Conservation (phyloP, 1,284 basidiomycete genomes). For the Malassezia pachydermatis region DNA sequence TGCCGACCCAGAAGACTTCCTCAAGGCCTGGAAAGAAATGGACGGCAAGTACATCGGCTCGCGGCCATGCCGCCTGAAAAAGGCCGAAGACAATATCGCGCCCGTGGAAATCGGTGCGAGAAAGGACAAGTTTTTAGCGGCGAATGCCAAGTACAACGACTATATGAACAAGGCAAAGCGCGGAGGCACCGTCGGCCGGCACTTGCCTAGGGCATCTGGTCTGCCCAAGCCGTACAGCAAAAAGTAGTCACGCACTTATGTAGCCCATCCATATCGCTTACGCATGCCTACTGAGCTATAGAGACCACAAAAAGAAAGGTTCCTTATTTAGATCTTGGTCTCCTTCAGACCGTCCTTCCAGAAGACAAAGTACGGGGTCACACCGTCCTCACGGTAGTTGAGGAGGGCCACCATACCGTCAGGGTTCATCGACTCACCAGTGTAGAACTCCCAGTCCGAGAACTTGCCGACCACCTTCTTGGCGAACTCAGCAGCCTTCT, state of each 20-base stretch:
- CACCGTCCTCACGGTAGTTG: slow-evolving; percentile 54
- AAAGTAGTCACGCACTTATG: slow-evolving; percentile 14
- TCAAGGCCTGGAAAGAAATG: slow-evolving; percentile 99
- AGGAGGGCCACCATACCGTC: slow-evolving; percentile 49
- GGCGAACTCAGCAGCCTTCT: slow-evolving; percentile 56
- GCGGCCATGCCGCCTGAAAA: slow-evolving; percentile 42
- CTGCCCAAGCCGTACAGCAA: slow-evolving; percentile 24
- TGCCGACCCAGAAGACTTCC: slow-evolving; percentile 93
- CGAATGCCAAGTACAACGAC: slow-evolving; percentile 31
- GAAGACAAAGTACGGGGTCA: slow-evolving; percentile 57
- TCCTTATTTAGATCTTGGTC: slow-evolving; percentile 40
- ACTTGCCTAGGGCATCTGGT: slow-evolving; percentile 24
- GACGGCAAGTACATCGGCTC: slow-evolving; percentile 59
- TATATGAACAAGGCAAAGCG: slow-evolving; percentile 31
- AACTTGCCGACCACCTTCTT: slow-evolving; percentile 75
- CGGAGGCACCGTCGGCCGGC: slow-evolving; percentile 42
- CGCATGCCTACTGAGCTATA: background rate
- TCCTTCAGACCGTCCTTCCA: slow-evolving; percentile 48
- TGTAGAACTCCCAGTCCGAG: slow-evolving; percentile 81
- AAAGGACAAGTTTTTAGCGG: slow-evolving; percentile 41
- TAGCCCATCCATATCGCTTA: too few species aligned
- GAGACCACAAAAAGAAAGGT: background rate
- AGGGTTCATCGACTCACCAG: slow-evolving; percentile 59
- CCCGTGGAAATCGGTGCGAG: slow-evolving; percentile 37
- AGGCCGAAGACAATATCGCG: slow-evolving; percentile 35